Base-by-base conservation (phyloP, 768 basidiomycete genomes). In the Leccinellum albellum region DNA sequence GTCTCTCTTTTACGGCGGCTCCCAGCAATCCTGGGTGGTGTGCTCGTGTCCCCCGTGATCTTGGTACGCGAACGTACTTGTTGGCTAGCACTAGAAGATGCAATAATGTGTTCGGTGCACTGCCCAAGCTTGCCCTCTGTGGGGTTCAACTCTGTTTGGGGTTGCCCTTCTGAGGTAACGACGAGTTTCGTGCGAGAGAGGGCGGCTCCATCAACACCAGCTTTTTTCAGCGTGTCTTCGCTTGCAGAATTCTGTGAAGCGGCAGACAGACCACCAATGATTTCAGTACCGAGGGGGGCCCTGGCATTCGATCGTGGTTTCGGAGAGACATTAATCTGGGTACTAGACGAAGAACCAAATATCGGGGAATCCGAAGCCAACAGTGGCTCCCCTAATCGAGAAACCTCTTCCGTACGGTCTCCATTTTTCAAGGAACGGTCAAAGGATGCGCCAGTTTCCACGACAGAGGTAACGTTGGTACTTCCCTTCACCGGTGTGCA, bases 1-100 rank as follows among this genome's bases (percentile, higher is more conserved):
- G 23, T 28, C 23, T 70, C 65, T 49, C 70, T 60, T 50, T 73
- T 70, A 59, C 70, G 63, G 47, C 70, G 71, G 23, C 10, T 65
- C 32, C 70, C 69, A 24, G 59, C 56, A 32, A 66, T 42, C 44
- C 56, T 71, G 4, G 48, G 37, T 5, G 57, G 57, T 10, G 46
- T 14, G 45, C 21, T 54, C 3, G 42, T 49, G 26, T 61, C 44
- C 14, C 51, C 56, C 24, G 42, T 31, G 26, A 20, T 57, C 28
- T 57, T 55, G 33, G 51, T 15, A 37, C 21, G 28, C 24, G 42
- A 24, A 31, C n/a, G 26, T 20, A 9, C 17, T 24, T 52, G 50
- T 14, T 21, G 55, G 13, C 24, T 12, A n/a, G 6, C 21, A 35
- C 14, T 44, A 21, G 26, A 50, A 9, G 51, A 24, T 23, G 45